Percentiles rank a stretch among this genome's conserved stretches.
Conservation (phyloP, 805 yeast species). For the Kockiozyma suomiensis region DNA sequence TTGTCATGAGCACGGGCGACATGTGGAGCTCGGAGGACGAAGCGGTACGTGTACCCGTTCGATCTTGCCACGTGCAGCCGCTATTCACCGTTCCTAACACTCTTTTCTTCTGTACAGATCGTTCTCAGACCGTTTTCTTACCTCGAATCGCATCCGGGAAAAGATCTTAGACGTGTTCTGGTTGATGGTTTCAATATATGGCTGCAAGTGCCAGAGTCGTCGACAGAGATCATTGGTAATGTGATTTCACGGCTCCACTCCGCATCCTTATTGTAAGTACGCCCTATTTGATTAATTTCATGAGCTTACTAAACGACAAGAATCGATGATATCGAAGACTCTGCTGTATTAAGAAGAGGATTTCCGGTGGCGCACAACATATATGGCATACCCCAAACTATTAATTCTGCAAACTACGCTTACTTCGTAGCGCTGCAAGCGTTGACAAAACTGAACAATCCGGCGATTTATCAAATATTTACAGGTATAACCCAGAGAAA, state of each 20-base stretch:
- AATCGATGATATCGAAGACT: constrained; percentile 89
- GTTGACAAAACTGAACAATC: constrained; percentile 45
- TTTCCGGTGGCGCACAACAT: constrained; percentile 74
- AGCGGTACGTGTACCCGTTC: background rate
- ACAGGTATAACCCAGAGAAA: constrained; percentile 14
- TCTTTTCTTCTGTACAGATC: constrained; percentile 25
- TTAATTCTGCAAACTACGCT: constrained; percentile 81
- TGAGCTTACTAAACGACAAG: constrained; percentile 14
- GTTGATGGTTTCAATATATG: constrained; percentile 59
- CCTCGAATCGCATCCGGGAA: constrained; percentile 56
- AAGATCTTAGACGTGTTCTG: constrained; percentile 54
- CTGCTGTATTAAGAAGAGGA: constrained; percentile 71
- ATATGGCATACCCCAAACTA: constrained; percentile 77
- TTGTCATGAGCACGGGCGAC: constrained; percentile 13
- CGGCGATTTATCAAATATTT: constrained; percentile 27
- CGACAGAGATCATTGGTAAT: constrained; percentile 48
- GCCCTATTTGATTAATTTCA: background rate
- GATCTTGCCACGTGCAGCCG: background rate
- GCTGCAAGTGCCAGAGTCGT: constrained; percentile 48
- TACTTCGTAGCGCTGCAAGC: constrained; percentile 70
- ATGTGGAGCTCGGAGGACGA: constrained; percentile 18
- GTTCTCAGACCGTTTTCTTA: constrained; percentile 54
- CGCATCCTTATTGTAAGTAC: constrained; percentile 55
- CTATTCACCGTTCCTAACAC: background rate
- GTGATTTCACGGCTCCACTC: constrained; percentile 65